Base-by-base conservation (phyloP, 306 rosid species). In the Biancaea sappan region DNA sequence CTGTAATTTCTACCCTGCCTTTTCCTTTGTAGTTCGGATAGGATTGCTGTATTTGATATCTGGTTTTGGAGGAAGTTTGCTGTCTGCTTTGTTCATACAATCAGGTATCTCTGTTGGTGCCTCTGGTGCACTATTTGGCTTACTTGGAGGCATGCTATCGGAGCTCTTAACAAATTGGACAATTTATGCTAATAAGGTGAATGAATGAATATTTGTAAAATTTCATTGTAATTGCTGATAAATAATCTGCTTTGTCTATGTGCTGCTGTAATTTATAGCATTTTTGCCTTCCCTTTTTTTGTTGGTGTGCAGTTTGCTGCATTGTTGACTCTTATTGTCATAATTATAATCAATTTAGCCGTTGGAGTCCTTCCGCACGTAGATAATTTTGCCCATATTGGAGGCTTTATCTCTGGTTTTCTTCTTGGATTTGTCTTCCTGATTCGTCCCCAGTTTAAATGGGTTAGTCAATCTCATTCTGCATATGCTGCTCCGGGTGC, bases 81-180 rank as follows among this genome's bases (percentile, higher is more conserved):
- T 88, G 64, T 92, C 98, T 4, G 80, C 94, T 56, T 83, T 92
- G 43, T 90, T 92, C 76, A 80, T 90, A 64, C 76, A 82, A 76
- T 57, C 77, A 37, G 88, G 86, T 18, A 90, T 92, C 48, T 92
- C 98, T 6, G 98, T 92, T 70, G 98, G 98, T 77, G 96, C 98
- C 77, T 92, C 98, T 4, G 98, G 98, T 65, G 98, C 96, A 62
- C 86, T 90, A 48, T 92, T 92, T 82, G 98, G 98, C 68, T 86
- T 92, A 63, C 79, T 90, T 2, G 98, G 98, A 63, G 92, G 90
- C 71, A 92, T 92, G 98, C 86, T 92, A 47, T 92, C 98, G 0
- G 96, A 92, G 89, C 89, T 92, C 52, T 77, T 92, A 32, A 84
- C 90, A 73, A 92, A 92, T 82, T 92, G 98, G 98, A 92, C 96